Base-by-base conservation (phyloP, 495 filamentous ascomycete species). In the Glonium stellatum region DNA sequence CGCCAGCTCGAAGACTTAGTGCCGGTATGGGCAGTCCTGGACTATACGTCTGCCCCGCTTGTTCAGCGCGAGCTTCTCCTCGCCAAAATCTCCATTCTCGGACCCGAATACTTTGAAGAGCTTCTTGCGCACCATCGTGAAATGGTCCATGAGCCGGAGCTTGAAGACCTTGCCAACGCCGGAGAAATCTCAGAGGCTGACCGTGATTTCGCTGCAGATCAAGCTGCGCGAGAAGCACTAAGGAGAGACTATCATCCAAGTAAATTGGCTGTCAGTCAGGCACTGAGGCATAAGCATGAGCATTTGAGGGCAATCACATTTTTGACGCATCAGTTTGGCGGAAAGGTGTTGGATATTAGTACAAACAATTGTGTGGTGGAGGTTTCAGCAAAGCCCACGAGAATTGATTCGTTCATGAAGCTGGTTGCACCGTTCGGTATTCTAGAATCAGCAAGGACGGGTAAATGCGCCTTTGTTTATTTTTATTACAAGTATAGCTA, bases 301-400 rank as follows among this genome's bases (percentile, higher is more conserved):
- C 93, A 98, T 79, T 76, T 98, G 55, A 87, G 88, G 77, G 89
- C 84, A 34, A 93, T 98, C 69, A 97, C 92, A 50, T 89, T 95
- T 73, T 82, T 98, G 71, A 86, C 92, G 15, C 93, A 97, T 77
- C 93, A 98, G 70, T 98, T 98, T 73, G 91, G 90, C 23, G 93
- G 93, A 48, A 98, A 98, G 75, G 87, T 98, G 21, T 73, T 97
- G 72, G 93, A 98, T 77, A 97, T 98, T 65, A 95, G 90, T 76
- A 96, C 86, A 63, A 96, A 89, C 71, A 97, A 92, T 77, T 97
- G 92, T 76, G 97, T 97, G 75, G 90, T 98, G 63, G 93, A 98
- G 73, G 73, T 98, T 25, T 92, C 90, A 59, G 93, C 93, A 59
- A 98, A 98, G 75, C 92, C 91, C 12, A 79, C 79, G 57, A 84